Conservation (phyloP, 2,329 filamentous ascomycete genomes). For the Penicillium sp. region DNA sequence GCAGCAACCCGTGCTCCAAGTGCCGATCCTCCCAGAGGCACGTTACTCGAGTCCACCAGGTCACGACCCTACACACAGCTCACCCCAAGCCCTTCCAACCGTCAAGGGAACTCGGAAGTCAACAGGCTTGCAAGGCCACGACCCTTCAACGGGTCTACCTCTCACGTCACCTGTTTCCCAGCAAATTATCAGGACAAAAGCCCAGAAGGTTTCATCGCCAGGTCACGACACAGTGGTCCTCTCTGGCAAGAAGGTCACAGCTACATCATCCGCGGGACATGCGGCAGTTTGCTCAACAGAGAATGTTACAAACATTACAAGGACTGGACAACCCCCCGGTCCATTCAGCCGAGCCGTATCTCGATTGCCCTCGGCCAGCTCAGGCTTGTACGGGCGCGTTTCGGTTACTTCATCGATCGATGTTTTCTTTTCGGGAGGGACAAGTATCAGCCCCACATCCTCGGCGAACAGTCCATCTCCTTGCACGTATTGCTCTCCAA, state of each 20-base stretch:
- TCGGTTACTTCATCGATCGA: background rate
- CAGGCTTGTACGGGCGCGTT: conserved; percentile 10
- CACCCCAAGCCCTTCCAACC: conserved; percentile 6
- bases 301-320: background rate
- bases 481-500: background rate
- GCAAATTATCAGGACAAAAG: background rate
- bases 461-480: background rate
- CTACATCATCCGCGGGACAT: background rate
- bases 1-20: conserved; percentile 1
- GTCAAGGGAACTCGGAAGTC: conserved; percentile 6
- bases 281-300: background rate
- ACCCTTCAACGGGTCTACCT: conserved; percentile 9
- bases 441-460: background rate
- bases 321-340: background rate
- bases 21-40: conserved; percentile 6
- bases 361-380: background rate
- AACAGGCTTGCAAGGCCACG: conserved; percentile 7
- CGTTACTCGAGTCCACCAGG: conserved; percentile 12
- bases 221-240: background rate
- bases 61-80: conserved; percentile 9
- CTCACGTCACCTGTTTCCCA: background rate
- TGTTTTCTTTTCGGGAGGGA: background rate
- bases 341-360: background rate
- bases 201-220: background rate
- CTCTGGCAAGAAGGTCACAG: background rate